These are phyloP conservation scores for Penicillium sp. DNA, from an alignment of 2,329 filamentous ascomycete genomes.

Conservation along the genomic window DNA sequence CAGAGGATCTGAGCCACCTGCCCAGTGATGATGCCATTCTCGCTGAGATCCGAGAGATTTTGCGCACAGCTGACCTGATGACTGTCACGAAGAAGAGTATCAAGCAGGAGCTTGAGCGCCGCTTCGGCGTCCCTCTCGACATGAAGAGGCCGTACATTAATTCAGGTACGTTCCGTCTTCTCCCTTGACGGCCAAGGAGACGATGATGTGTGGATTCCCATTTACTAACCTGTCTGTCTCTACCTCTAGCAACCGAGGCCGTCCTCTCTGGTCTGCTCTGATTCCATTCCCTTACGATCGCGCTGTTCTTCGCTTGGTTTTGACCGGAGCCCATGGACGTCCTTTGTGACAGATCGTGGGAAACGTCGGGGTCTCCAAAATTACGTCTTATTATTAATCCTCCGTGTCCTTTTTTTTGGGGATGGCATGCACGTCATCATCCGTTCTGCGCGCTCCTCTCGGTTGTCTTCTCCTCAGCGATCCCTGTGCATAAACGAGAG, in stretches of 20 bases:
- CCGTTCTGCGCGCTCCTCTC: neutral
- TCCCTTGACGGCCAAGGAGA: neutral
- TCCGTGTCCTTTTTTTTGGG: too few species aligned
- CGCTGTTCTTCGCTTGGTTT: too few species aligned
- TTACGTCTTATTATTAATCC: neutral
- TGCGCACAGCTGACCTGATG: conserved; percentile 91
- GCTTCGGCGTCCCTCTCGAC: conserved; percentile 82
- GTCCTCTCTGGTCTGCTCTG: conserved; percentile 70
- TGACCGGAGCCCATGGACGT: too few species aligned
- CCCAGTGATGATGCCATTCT: conserved; percentile 85
- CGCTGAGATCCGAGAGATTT: conserved; percentile 88
- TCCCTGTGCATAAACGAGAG: conserved; percentile 20
- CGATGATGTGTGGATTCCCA: neutral
- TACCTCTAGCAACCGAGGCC: conserved; percentile 62
- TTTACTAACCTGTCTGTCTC: conserved; percentile 25
- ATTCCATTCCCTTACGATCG: conserved; percentile 7
- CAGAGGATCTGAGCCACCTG: conserved; percentile 66
- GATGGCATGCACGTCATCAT: neutral
- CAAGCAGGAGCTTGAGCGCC: conserved; percentile 83
- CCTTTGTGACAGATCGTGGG: too few species aligned
- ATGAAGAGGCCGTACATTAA: conserved; percentile 89
- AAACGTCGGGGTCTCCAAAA: too few species aligned
- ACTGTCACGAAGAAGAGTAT: conserved; percentile 97
- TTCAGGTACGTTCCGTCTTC: conserved; percentile 59
- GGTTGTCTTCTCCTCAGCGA: conserved; percentile 11